phyloP scores from a whole-genome alignment of 768 basidiomycete species.

The Lactarius tabidus region DNA sequence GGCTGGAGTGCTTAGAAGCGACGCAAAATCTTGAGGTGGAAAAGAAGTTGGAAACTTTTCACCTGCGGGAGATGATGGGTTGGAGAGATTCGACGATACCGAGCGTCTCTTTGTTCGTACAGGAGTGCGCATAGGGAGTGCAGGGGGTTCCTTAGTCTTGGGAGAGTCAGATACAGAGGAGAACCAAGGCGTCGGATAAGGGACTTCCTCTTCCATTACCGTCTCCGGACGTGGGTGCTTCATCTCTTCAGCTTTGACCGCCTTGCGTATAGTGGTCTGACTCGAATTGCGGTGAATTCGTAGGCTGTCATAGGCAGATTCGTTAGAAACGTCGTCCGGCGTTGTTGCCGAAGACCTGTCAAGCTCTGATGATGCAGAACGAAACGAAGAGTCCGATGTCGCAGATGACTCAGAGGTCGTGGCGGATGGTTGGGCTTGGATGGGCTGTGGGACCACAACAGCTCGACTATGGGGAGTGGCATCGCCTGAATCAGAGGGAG shows the following conservation, averaged over 20 bases:
- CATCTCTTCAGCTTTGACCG: constrained; percentile 27
- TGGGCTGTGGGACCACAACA: constrained; percentile 32
- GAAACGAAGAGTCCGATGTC: constrained; percentile 44
- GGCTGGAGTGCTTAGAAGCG: constrained; percentile 57
- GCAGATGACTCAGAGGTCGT: constrained; percentile 40
- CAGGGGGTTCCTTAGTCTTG: constrained; percentile 44
- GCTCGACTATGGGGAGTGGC: constrained; percentile 27
- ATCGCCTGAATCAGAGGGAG: constrained; percentile 23
- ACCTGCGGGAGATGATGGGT: constrained; percentile 46
- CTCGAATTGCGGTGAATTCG: constrained; percentile 50
- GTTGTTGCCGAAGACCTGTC: constrained; percentile 51
- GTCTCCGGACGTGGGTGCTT: constrained; percentile 43
- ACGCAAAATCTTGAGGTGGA: constrained; percentile 54
- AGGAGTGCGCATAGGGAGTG: constrained; percentile 77
- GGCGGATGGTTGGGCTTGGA: constrained; percentile 31
- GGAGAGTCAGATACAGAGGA: constrained; percentile 31
- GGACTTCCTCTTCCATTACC: constrained; percentile 49
- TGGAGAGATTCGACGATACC: constrained; percentile 81
- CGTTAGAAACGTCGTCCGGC: constrained; percentile 42
- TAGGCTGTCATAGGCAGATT: constrained; percentile 27
- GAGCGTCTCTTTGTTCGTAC: constrained; percentile 94
- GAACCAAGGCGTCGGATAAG: constrained; percentile 22
- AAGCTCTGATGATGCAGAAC: constrained; percentile 27
- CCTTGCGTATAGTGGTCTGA: constrained; percentile 55
- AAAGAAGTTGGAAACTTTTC: constrained; percentile 34